phyloP scores from a whole-genome alignment of 345 rosid genomes.

The Populus davidiana region DNA sequence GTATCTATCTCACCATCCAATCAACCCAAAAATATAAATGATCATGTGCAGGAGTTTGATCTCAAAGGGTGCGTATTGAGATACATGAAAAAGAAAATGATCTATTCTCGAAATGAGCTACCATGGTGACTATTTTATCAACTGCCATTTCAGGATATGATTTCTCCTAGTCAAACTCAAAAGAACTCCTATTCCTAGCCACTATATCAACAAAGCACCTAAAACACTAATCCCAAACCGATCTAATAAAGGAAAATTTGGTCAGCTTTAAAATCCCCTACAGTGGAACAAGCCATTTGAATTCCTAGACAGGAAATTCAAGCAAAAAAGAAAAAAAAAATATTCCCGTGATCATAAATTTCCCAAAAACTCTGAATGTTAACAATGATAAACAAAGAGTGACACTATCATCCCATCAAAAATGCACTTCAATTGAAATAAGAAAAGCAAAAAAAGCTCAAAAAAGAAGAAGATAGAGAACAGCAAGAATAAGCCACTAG shows the following conservation, averaged over 20 bases:
- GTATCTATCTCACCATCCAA: not conserved
- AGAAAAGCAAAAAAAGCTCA: not conserved
- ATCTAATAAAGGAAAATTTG: not conserved
- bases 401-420: not conserved
- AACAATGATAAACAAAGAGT: not conserved
- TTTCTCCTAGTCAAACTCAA: not conserved
- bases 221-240: not conserved
- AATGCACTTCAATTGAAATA: not conserved
- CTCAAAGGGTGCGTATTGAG: not conserved
- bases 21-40: not conserved
- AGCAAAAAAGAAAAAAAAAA: not conserved
- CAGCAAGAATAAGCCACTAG: not conserved
- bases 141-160: not conserved
- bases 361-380: not conserved
- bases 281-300: not conserved
- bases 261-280: not conserved
- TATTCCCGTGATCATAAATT: not conserved
- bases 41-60: not conserved
- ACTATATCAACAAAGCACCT: not conserved
- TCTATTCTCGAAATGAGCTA: not conserved
- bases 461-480: not conserved
- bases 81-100: not conserved
- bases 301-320: not conserved
- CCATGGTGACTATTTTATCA: not conserved
- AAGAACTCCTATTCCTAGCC: not conserved